Percentiles rank a stretch among this genome's conserved stretches.
Conservation (phyloP, 108 stramenopile species). For the Aurantiochytrium sp. region DNA sequence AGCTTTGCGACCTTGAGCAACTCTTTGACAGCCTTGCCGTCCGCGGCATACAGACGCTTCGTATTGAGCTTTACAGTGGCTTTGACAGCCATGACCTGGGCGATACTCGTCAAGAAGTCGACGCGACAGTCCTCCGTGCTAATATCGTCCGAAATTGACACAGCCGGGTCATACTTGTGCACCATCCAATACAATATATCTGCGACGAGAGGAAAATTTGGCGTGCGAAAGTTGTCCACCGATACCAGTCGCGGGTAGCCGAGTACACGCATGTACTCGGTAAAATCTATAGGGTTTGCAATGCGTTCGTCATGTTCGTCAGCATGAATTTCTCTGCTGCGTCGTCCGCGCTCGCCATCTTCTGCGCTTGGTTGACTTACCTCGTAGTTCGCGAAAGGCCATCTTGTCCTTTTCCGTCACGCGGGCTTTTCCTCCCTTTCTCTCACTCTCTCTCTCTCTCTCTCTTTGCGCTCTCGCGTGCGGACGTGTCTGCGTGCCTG, state of each 20-base stretch:
- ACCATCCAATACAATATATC: slow-evolving; percentile 69
- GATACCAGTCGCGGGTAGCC: slow-evolving; percentile 60
- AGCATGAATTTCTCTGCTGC: too few species aligned
- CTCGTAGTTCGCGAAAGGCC: slow-evolving; percentile 44
- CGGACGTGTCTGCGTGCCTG: too few species aligned
- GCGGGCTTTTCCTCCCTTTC: too few species aligned
- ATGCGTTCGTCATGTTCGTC: too few species aligned
- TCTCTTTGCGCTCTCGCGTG: not conserved
- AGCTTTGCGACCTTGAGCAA: slow-evolving; percentile 58
- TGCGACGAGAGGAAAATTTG: slow-evolving; percentile 69
- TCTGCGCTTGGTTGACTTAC: not conserved
- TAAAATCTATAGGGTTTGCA: slow-evolving; percentile 39
- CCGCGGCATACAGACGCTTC: slow-evolving; percentile 66
- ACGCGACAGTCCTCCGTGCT: slow-evolving; percentile 66
- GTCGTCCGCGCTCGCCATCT: too few species aligned
- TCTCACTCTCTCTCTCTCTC: too few species aligned
- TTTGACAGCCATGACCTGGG: slow-evolving; percentile 30
- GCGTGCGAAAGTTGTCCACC: slow-evolving; percentile 61
- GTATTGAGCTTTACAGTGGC: slow-evolving; percentile 55
- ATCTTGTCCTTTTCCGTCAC: not conserved
- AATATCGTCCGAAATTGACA: slow-evolving; percentile 49
- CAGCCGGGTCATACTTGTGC: slow-evolving; percentile 62
- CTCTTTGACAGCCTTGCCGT: slow-evolving; percentile 66
- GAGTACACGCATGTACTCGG: slow-evolving; percentile 65
- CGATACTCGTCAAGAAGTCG: slow-evolving; percentile 53